These are phyloP conservation scores for Penicillium pulvis DNA, from an alignment of 495 filamentous ascomycete species.

Conservation along the genomic window DNA sequence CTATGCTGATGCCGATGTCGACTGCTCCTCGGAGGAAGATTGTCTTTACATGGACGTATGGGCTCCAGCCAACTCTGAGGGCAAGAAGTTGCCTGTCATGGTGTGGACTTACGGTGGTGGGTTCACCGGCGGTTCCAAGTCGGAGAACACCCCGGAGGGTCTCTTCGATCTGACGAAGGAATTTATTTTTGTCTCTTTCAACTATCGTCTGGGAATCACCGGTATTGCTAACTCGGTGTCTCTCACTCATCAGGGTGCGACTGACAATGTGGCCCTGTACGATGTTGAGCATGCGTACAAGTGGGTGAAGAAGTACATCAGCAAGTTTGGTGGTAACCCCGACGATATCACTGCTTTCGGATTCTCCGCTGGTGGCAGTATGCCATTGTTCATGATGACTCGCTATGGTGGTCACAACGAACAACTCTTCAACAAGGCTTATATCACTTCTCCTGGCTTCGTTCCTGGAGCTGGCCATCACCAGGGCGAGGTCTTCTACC, in stretches of 20 bases:
- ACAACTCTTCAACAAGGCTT: constrained; percentile 36
- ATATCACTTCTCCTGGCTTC: constrained; percentile 40
- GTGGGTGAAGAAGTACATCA: constrained; percentile 40
- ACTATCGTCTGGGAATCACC: constrained; percentile 55
- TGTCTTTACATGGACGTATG: constrained; percentile 47
- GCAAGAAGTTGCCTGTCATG: constrained; percentile 39
- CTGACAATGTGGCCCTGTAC: constrained; percentile 52
- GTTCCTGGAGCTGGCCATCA: constrained; percentile 36
- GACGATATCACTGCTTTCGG: constrained; percentile 48
- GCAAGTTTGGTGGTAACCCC: constrained; percentile 48
- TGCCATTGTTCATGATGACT: constrained; percentile 43
- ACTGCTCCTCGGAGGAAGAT: constrained; percentile 45
- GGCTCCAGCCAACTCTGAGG: constrained; percentile 29
- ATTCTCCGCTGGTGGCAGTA: constrained; percentile 42
- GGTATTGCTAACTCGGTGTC: constrained; percentile 55
- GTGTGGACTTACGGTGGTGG: constrained; percentile 48
- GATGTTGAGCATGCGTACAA: constrained; percentile 51
- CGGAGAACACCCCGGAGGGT: constrained; percentile 25
- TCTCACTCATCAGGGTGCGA: constrained; percentile 31
- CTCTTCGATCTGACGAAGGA: constrained; percentile 38
- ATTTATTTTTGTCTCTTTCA: constrained; percentile 47
- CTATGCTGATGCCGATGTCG: constrained; percentile 15
- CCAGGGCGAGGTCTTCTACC: constrained; percentile 32
- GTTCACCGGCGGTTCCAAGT: constrained; percentile 39
- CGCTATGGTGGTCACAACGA: constrained; percentile 36